phyloP scores from a whole-genome alignment of 2,329 filamentous ascomycete genomes.

The Sporothrix protearum region DNA sequence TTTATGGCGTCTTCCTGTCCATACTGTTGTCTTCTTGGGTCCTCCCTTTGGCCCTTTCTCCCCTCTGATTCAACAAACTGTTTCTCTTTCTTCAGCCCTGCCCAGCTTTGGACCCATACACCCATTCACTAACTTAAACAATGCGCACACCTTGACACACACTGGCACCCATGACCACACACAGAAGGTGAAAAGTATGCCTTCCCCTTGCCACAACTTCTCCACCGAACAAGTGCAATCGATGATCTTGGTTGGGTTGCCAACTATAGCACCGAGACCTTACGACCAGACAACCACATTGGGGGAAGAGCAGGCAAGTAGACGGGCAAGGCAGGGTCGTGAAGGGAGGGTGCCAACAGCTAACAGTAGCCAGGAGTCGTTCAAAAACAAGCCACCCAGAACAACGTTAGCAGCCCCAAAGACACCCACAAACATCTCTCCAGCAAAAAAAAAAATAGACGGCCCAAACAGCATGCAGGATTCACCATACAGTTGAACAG shows the following conservation, averaged over 20 bases:
- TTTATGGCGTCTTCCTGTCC: neutral
- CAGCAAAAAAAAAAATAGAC: neutral
- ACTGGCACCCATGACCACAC: neutral
- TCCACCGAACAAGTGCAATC: slow-evolving; percentile 1
- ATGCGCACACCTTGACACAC: neutral
- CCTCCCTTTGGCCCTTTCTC: neutral
- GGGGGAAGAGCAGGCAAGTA: neutral
- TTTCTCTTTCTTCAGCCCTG: slow-evolving; percentile 8
- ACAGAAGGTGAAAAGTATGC: neutral
- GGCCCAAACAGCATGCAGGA: neutral
- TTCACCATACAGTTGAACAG: neutral
- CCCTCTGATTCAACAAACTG: neutral
- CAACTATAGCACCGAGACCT: neutral
- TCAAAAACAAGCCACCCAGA: neutral
- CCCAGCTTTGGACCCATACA: neutral
- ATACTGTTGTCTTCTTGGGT: neutral
- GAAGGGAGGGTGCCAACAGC: neutral
- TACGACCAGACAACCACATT: neutral
- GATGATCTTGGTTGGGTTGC: slow-evolving; percentile 15
- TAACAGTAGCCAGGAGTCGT: neutral
- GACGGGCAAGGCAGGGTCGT: neutral
- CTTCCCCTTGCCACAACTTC: slow-evolving; percentile 5
- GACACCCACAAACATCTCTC: neutral
- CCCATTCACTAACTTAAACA: neutral
- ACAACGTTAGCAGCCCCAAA: neutral